phyloP scores from a whole-genome alignment of 2,329 filamentous ascomycete genomes.

The Coniella vitis region DNA sequence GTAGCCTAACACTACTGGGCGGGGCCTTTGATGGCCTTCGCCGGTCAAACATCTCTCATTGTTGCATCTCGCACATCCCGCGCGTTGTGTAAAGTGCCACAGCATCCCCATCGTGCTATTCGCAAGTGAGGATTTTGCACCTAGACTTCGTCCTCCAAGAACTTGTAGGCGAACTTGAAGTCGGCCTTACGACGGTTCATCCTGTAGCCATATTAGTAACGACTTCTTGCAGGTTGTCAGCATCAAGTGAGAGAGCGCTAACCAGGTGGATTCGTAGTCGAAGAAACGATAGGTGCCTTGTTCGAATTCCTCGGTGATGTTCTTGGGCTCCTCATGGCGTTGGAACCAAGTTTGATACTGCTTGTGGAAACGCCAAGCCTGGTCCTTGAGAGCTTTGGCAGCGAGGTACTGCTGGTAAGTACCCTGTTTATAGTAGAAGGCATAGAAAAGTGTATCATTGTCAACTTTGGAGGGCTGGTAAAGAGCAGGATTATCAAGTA shows the following conservation, averaged over 20 bases:
- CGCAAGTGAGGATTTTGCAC: not conserved
- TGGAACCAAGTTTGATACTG: slow-evolving; percentile 99
- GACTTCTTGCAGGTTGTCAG: slow-evolving; percentile 2
- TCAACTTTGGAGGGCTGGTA: slow-evolving; percentile 72
- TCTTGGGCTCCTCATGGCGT: slow-evolving; percentile 95
- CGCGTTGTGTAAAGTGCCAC: too few species aligned
- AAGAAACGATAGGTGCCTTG: slow-evolving; percentile 99
- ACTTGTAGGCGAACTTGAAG: slow-evolving; percentile 98
- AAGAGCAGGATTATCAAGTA: slow-evolving; percentile 84
- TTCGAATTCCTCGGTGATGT: slow-evolving; percentile 96
- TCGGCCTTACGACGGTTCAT: slow-evolving; percentile 98
- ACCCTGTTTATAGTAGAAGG: slow-evolving; percentile 98
- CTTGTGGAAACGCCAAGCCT: slow-evolving; percentile 99
- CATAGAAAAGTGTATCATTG: slow-evolving; percentile 93
- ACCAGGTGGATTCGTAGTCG: slow-evolving; percentile 99
- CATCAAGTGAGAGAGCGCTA: slow-evolving; percentile 30
- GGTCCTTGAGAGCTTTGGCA: slow-evolving; percentile 93
- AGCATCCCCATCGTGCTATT: not conserved
- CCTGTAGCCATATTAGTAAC: slow-evolving; percentile 44
- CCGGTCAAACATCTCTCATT: too few species aligned
- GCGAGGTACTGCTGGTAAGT: slow-evolving; percentile 93
- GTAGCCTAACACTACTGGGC: too few species aligned
- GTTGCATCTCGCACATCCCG: too few species aligned
- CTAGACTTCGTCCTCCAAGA: slow-evolving; percentile 86
- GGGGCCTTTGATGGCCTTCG: too few species aligned